Evolutionary conservation across 169 alveolate genomes (phyloP).

Genomic region (Besnoitia besnoiti): DNA sequence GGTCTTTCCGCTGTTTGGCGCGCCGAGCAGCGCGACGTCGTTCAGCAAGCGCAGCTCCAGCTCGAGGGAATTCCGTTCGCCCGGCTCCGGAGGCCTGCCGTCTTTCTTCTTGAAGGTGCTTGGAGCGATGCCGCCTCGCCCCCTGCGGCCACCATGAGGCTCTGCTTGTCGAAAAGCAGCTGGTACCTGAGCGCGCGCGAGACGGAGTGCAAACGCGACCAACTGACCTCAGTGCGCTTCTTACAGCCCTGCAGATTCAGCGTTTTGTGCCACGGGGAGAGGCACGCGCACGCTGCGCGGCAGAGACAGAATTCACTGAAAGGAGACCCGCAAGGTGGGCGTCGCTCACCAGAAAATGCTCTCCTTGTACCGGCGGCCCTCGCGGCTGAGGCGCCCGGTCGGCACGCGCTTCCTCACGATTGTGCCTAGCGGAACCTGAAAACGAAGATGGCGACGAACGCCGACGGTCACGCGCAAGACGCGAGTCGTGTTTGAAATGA

Average conservation of each 20-base stretch:
- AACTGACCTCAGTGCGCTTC: too few relatives aligned
- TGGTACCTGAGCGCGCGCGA: conserved; percentile 68
- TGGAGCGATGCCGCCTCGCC: conserved; percentile 69
- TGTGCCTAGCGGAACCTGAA: conserved; percentile 71
- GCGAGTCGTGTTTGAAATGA: too few relatives aligned
- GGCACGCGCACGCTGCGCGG: too few relatives aligned
- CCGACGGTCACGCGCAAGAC: too few relatives aligned
- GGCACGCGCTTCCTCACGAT: conserved; percentile 67
- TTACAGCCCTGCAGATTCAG: too few relatives aligned
- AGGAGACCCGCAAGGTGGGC: background rate
- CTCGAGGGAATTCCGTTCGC: conserved; percentile 66
- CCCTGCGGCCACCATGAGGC: conserved; percentile 65
- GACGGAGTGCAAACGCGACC: too few relatives aligned
- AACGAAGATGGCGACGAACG: background rate
- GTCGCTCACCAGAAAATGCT: conserved; percentile 65
- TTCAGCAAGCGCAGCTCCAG: conserved; percentile 66
- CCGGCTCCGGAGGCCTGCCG: conserved; percentile 57
- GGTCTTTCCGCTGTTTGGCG: conserved; percentile 62
- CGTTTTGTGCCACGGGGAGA: too few relatives aligned
- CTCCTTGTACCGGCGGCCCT: conserved; percentile 56
- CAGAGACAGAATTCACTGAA: too few relatives aligned
- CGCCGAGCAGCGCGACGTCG: conserved; percentile 64
- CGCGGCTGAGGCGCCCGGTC: conserved; percentile 55
- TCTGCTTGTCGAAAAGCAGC: conserved; percentile 59
- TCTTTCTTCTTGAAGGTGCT: conserved; percentile 37